Evolutionary conservation across 2,329 filamentous ascomycete species (phyloP).

Genomic region (Helotiales sp.): DNA sequence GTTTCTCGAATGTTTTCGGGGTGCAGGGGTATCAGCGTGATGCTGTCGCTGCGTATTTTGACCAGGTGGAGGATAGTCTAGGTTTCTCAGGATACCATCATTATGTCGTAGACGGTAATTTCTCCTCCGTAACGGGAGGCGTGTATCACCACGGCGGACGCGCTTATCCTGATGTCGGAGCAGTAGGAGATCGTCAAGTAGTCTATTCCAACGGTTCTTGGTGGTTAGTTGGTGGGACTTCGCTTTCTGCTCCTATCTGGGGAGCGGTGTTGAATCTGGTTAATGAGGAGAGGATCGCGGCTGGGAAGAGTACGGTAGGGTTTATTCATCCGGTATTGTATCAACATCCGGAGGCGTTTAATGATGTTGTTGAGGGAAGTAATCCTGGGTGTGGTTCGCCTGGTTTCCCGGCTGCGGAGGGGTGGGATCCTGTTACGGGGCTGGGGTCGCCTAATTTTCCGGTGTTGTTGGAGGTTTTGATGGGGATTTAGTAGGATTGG

Average conservation of each 20-base stretch:
- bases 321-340: constrained; percentile 45
- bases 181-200: constrained; percentile 35
- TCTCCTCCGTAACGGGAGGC: constrained; percentile 29
- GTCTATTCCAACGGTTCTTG: constrained; percentile 30
- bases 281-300: constrained; percentile 42
- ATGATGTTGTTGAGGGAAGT: constrained; percentile 35
- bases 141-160: constrained; percentile 43
- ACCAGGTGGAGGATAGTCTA: constrained; percentile 31
- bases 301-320: constrained; percentile 42
- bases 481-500: constrained; percentile 3
- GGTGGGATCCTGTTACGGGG: constrained; percentile 34
- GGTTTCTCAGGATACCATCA: constrained; percentile 36
- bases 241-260: constrained; percentile 43
- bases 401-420: constrained; percentile 38
- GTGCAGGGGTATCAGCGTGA: constrained; percentile 41
- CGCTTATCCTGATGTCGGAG: constrained; percentile 44
- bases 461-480: constrained; percentile 17
- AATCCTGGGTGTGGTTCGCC: constrained; percentile 33
- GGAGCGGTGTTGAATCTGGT: constrained; percentile 44
- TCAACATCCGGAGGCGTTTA: constrained; percentile 33
- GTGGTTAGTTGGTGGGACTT: constrained; percentile 43
- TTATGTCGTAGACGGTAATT: constrained; percentile 34
- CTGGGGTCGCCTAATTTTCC: constrained; percentile 29
- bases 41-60: constrained; percentile 41
- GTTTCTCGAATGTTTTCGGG: constrained; percentile 43